phyloP scores from a whole-genome alignment of 257 asterid species.

The Vinca minor region DNA sequence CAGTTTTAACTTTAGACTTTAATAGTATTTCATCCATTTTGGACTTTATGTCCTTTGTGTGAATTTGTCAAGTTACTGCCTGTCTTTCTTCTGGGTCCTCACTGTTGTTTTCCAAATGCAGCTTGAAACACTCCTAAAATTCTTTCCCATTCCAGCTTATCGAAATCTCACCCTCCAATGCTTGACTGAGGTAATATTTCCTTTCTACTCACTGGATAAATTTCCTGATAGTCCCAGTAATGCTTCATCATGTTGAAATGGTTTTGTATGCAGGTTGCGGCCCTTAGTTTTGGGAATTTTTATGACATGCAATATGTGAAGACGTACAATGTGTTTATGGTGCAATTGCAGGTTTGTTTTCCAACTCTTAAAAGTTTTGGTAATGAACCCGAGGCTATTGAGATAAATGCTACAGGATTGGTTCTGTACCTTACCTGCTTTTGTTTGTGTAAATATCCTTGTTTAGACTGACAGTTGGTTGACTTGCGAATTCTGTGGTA shows the following conservation, averaged over 20 bases:
- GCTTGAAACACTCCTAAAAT: slow-evolving; percentile 78
- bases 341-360: slow-evolving; percentile 72
- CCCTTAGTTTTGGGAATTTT: slow-evolving; percentile 81
- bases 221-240: neutral
- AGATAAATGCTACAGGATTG: neutral
- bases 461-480: neutral
- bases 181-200: slow-evolving; percentile 65
- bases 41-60: neutral
- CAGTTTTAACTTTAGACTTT: neutral
- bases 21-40: neutral
- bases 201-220: slow-evolving; percentile 5
- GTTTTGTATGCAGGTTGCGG: slow-evolving; percentile 63
- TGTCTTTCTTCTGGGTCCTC: neutral
- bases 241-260: slow-evolving; percentile 7
- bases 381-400: neutral
- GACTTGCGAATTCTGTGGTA: neutral
- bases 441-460: neutral
- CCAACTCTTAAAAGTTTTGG: neutral
- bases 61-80: neutral
- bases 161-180: slow-evolving; percentile 94
- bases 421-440: neutral
- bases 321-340: slow-evolving; percentile 69
- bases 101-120: slow-evolving; percentile 27
- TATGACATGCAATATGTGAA: slow-evolving; percentile 69
- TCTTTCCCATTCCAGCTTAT: slow-evolving; percentile 68